phyloP scores from a whole-genome alignment of 345 rosid species.

The Linum usitatissimum region DNA sequence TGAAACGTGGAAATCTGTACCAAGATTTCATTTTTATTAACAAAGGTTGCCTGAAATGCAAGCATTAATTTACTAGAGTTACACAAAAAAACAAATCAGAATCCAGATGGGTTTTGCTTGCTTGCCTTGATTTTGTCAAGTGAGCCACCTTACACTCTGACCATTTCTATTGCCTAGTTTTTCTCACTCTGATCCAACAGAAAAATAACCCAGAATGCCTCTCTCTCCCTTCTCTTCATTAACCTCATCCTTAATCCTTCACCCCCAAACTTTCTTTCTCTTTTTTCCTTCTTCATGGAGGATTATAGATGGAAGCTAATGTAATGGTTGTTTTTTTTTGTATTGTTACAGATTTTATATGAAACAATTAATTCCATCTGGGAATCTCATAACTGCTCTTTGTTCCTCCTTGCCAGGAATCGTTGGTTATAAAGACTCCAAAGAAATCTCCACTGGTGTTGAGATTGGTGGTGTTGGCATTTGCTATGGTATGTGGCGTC shows the following conservation, averaged over 20 bases:
- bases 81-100: background rate
- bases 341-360: too few relatives aligned
- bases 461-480: conserved; percentile 23
- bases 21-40: background rate
- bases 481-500: conserved; percentile 30
- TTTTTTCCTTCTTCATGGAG: conserved; percentile 15
- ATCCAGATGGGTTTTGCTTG: background rate
- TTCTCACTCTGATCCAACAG: conserved; percentile 11
- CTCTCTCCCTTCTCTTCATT: background rate
- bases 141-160: conserved; percentile 8
- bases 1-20: background rate
- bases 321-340: background rate
- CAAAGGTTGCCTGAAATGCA: background rate
- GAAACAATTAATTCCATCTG: background rate
- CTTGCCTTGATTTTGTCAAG: background rate
- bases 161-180: conserved; percentile 27
- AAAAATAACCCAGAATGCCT: background rate
- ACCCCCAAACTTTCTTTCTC: background rate
- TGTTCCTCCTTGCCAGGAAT: conserved; percentile 12
- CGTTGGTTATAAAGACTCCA: conserved; percentile 22
- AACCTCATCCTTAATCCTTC: background rate
- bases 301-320: conserved; percentile 20
- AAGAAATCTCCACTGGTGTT: conserved; percentile 23
- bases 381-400: background rate
- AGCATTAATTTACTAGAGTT: background rate